These are phyloP conservation scores for Rutstroemia sp. DNA, from an alignment of 2,329 filamentous ascomycete species.

Conservation along the genomic window DNA sequence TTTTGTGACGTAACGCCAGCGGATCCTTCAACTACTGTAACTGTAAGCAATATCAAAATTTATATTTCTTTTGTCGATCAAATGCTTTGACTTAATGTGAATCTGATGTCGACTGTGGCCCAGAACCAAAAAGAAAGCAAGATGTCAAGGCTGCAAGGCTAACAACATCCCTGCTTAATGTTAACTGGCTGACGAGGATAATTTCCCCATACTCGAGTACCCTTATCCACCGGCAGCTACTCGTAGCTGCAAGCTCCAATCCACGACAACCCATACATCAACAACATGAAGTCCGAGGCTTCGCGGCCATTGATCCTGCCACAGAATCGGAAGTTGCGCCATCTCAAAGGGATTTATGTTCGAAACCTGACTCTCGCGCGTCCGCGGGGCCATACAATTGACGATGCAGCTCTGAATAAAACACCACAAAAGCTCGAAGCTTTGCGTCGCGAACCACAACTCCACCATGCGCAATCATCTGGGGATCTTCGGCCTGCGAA, in stretches of 20 bases:
- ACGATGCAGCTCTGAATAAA: constrained; percentile 67
- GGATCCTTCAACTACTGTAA: too few relatives aligned
- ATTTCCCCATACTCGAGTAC: background rate
- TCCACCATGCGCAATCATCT: constrained; percentile 50
- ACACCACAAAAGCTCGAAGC: constrained; percentile 52
- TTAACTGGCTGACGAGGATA: background rate
- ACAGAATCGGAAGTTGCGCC: constrained; percentile 81
- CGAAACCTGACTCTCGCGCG: constrained; percentile 71
- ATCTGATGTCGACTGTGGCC: too few relatives aligned
- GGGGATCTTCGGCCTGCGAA: constrained; percentile 40
- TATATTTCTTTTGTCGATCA: too few relatives aligned
- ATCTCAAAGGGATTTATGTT: constrained; percentile 78
- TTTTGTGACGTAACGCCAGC: too few relatives aligned
- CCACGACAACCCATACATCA: constrained; percentile 7
- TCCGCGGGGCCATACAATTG: constrained; percentile 54
- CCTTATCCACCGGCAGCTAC: too few relatives aligned
- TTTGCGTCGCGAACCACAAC: constrained; percentile 39
- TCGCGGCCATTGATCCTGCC: constrained; percentile 45
- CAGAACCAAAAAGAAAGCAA: too few relatives aligned
- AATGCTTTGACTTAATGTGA: too few relatives aligned
- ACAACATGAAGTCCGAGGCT: constrained; percentile 26
- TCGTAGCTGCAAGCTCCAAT: background rate
- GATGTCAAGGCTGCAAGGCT: background rate
- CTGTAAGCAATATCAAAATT: too few relatives aligned
- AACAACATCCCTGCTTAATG: background rate